Percentiles rank a stretch among this genome's conserved stretches.
Evolutionary conservation across 148 eudicot species (phyloP).

Genomic region (Rhododendron molle): DNA sequence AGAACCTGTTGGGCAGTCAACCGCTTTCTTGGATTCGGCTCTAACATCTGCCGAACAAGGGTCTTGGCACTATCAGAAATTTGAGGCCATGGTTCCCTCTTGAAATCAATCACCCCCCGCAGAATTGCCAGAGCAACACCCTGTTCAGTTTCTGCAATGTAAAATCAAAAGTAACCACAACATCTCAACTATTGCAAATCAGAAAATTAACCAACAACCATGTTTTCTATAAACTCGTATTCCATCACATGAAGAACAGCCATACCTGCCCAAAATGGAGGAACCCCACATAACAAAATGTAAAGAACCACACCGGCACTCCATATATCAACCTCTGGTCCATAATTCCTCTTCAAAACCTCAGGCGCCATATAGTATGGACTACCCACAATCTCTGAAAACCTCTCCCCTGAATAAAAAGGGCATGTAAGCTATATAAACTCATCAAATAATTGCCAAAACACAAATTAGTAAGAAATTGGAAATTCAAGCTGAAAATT

Average conservation of each 20-base stretch:
- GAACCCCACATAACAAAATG: slow-evolving; percentile 79
- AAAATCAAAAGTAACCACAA: not conserved
- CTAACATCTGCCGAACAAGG: slow-evolving; percentile 74
- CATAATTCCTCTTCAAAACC: slow-evolving; percentile 76
- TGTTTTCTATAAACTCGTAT: not conserved
- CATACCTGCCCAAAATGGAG: slow-evolving; percentile 93
- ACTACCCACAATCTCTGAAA: slow-evolving; percentile 83
- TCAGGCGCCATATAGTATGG: slow-evolving; percentile 94
- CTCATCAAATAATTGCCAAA: not conserved
- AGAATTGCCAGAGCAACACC: slow-evolving; percentile 82
- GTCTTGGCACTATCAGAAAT: slow-evolving; percentile 74
- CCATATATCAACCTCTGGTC: slow-evolving; percentile 88
- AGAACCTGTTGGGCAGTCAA: slow-evolving; percentile 87
- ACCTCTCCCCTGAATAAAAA: slow-evolving; percentile 50
- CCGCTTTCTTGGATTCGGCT: slow-evolving; percentile 71
- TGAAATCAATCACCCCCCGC: slow-evolving; percentile 69
- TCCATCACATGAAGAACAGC: not conserved
- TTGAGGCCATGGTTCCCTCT: slow-evolving; percentile 93
- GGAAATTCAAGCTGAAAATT: not conserved
- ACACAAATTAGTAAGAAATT: not conserved
- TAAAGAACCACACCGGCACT: slow-evolving; percentile 85
- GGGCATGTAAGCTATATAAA: no score
- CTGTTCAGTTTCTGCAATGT: slow-evolving; percentile 68
- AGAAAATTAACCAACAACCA: not conserved
- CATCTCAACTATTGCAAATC: not conserved